Percentiles rank a stretch among this genome's conserved stretches.
Evolutionary conservation across 2,329 filamentous ascomycete species (phyloP).

Genomic region (Cercospora beticola): DNA sequence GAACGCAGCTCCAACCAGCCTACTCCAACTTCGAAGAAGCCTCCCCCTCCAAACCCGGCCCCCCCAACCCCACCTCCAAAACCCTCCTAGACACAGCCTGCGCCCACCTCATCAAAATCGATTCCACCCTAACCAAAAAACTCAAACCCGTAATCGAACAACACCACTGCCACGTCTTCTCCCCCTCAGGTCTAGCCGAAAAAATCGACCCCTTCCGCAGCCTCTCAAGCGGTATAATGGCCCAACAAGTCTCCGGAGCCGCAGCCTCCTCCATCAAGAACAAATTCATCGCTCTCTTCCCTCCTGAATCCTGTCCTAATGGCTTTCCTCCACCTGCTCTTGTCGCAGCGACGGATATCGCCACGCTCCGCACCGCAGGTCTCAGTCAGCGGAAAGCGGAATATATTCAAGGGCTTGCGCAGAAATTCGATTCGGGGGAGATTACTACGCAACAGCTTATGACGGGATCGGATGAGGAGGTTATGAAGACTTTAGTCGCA

Average conservation of each 20-base stretch:
- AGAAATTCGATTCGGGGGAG: constrained; percentile 74
- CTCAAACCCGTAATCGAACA: constrained; percentile 70
- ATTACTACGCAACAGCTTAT: constrained; percentile 74
- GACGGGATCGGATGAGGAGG: constrained; percentile 77
- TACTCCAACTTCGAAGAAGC: constrained; percentile 41
- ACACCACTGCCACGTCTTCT: constrained; percentile 77
- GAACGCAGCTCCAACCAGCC: constrained; percentile 60
- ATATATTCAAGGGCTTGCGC: constrained; percentile 82
- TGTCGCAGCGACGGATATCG: constrained; percentile 63
- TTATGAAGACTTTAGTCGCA: constrained; percentile 77
- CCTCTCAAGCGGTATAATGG: constrained; percentile 84
- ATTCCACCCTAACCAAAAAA: constrained; percentile 52
- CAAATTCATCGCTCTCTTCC: constrained; percentile 77
- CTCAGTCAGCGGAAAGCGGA: constrained; percentile 94
- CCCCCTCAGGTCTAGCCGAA: constrained; percentile 76
- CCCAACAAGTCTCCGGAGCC: constrained; percentile 92
- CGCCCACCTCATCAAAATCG: constrained; percentile 69
- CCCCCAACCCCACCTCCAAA: constrained; percentile 48
- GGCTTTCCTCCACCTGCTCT: constrained; percentile 74
- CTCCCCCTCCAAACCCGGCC: constrained; percentile 35
- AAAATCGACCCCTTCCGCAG: constrained; percentile 84
- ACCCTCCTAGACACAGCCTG: constrained; percentile 71
- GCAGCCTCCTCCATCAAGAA: constrained; percentile 86
- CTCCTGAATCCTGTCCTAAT: constrained; percentile 31
- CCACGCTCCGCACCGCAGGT: constrained; percentile 75